Evolutionary conservation across 2,329 filamentous ascomycete genomes (phyloP).

Genomic region (Orbilia ellipsospora): DNA sequence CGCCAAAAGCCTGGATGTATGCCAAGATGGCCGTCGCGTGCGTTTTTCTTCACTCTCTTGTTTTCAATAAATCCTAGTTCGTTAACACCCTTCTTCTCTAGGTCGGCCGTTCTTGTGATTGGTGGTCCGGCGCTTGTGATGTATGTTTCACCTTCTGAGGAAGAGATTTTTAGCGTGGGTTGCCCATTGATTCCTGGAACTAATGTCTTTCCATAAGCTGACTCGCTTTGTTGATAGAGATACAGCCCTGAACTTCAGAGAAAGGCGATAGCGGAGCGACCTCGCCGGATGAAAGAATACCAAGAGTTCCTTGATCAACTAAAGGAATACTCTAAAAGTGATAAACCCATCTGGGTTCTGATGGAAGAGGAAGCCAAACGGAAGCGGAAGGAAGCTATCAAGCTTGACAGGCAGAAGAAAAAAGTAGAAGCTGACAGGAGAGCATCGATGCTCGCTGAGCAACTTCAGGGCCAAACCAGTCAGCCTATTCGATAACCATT

Average conservation of each 20-base stretch:
- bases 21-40: slow-evolving; percentile 47
- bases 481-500: neutral
- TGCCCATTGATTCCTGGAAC: neutral
- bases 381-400: slow-evolving; percentile 34
- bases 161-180: slow-evolving; percentile 72
- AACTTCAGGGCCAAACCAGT: slow-evolving; percentile 30
- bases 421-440: slow-evolving; percentile 32
- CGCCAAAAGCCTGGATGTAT: slow-evolving; percentile 29
- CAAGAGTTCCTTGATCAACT: slow-evolving; percentile 85
- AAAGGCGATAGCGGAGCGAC: slow-evolving; percentile 81
- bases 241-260: slow-evolving; percentile 97
- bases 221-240: slow-evolving; percentile 70
- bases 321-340: slow-evolving; percentile 89
- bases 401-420: slow-evolving; percentile 15
- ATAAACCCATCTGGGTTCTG: slow-evolving; percentile 74
- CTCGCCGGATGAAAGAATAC: slow-evolving; percentile 83
- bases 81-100: slow-evolving; percentile 62
- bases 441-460: slow-evolving; percentile 44
- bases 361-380: slow-evolving; percentile 43
- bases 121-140: slow-evolving; percentile 87
- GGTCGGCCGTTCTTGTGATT: slow-evolving; percentile 76
- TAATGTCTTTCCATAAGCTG: neutral
- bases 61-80: neutral
- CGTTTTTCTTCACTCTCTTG: neutral
- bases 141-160: slow-evolving; percentile 84